Evolutionary conservation across 805 yeast genomes (phyloP).

Genomic region (Kodamaea hsintzibuensis): DNA sequence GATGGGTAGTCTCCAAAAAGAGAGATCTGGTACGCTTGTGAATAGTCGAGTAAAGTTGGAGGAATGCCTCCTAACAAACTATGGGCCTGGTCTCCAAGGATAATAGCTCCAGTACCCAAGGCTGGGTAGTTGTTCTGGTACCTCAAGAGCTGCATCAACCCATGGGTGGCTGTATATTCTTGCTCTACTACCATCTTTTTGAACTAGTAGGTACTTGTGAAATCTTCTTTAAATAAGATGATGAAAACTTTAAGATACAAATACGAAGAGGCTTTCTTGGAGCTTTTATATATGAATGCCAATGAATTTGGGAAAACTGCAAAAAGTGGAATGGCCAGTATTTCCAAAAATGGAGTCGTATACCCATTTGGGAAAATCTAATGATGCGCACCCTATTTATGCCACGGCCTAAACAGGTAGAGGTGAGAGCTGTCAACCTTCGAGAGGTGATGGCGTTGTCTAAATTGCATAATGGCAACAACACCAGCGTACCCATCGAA

Average conservation of each 20-base stretch:
- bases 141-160: conserved; percentile 29
- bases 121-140: conserved; percentile 33
- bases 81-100: conserved; percentile 29
- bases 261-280: too few species aligned
- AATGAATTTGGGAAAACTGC: neutral
- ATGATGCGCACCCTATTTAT: neutral
- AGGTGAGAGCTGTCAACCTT: neutral
- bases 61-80: conserved; percentile 46
- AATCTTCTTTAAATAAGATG: too few species aligned
- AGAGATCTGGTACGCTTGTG: conserved; percentile 43
- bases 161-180: conserved; percentile 30
- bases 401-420: neutral
- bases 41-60: conserved; percentile 32
- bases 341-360: neutral
- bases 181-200: conserved; percentile 4
- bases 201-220: too few species aligned
- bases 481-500: neutral
- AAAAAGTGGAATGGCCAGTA: neutral
- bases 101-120: conserved; percentile 30
- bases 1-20: conserved; percentile 67
- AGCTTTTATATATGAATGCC: neutral
- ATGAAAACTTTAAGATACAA: neutral
- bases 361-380: conserved; percentile 1
- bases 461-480: neutral
- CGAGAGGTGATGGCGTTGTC: neutral